A percentile compares a stretch with the other conserved stretches of the same genome.
phyloP scores from a whole-genome alignment of 371 early-diverging fungal genomes.

The Nematocida minor region DNA sequence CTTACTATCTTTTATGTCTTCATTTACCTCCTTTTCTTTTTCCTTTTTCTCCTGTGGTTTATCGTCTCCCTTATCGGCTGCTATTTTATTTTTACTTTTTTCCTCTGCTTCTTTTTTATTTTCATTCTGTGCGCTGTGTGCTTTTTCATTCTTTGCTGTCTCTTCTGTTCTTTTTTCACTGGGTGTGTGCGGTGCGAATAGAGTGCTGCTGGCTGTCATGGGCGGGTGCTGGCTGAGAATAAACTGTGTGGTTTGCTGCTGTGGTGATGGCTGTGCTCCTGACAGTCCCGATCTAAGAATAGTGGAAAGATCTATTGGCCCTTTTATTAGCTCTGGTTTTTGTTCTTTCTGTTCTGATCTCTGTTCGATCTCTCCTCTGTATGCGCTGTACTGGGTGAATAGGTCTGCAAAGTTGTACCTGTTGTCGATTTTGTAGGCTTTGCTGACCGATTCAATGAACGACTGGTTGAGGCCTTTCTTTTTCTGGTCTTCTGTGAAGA shows the following conservation, averaged over 20 bases:
- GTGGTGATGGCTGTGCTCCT: background rate
- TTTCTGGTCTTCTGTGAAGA: conserved; percentile 26
- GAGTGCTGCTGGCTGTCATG: background rate
- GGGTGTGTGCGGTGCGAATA: background rate
- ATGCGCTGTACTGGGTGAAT: conserved; percentile 13
- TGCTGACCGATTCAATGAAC: conserved; percentile 24
- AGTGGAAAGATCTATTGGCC: background rate
- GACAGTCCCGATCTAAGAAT: background rate
- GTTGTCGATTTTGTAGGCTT: conserved; percentile 9
- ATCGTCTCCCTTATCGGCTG: background rate
- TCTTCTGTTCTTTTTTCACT: background rate
- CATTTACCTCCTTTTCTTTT: background rate
- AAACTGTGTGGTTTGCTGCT: background rate
- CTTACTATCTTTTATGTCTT: background rate
- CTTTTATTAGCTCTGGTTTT: background rate
- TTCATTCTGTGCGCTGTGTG: background rate
- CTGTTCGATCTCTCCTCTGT: background rate
- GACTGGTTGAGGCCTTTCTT: conserved; percentile 44
- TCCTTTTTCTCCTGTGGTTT: background rate
- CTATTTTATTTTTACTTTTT: background rate
- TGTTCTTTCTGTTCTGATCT: background rate
- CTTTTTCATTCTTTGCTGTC: background rate
- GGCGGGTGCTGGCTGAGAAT: background rate
- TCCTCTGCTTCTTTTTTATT: background rate
- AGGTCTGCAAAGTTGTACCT: conserved; percentile 13